These are phyloP conservation scores for Lactifluus subvellereus DNA, from an alignment of 768 basidiomycete genomes.

Conservation along the genomic window DNA sequence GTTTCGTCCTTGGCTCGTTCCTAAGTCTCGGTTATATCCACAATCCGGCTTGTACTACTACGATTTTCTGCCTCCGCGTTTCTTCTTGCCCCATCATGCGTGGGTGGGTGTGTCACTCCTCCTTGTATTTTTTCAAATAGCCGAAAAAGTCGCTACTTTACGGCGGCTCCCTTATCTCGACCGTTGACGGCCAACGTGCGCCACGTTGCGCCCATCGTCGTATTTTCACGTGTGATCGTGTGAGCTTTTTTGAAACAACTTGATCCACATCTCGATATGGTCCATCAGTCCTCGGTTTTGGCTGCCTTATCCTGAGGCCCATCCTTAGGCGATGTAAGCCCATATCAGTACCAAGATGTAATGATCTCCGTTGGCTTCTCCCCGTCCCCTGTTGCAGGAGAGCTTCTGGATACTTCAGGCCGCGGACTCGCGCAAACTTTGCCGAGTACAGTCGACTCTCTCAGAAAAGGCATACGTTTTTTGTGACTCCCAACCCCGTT, in stretches of 20 bases:
- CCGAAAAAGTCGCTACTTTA: background rate
- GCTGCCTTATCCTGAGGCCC: too few species aligned
- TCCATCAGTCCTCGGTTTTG: background rate
- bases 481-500: too few species aligned
- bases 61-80: conserved; percentile 19
- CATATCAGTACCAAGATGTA: too few species aligned
- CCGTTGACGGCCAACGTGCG: background rate
- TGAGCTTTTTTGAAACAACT: background rate
- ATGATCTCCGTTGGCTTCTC: too few species aligned
- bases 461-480: too few species aligned
- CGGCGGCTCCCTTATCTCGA: background rate
- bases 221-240: background rate
- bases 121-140: conserved; percentile 9
- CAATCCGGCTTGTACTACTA: conserved; percentile 45
- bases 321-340: too few species aligned
- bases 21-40: conserved; percentile 36
- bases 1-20: conserved; percentile 35
- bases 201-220: too few species aligned
- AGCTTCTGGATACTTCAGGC: too few species aligned
- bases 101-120: conserved; percentile 20
- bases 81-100: conserved; percentile 19
- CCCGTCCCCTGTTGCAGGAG: too few species aligned
- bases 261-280: too few species aligned
- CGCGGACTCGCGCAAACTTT: background rate
- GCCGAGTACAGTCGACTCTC: too few species aligned